Evolutionary conservation across 2,329 filamentous ascomycete genomes (phyloP).

Genomic region (Aspergillus terreus): DNA sequence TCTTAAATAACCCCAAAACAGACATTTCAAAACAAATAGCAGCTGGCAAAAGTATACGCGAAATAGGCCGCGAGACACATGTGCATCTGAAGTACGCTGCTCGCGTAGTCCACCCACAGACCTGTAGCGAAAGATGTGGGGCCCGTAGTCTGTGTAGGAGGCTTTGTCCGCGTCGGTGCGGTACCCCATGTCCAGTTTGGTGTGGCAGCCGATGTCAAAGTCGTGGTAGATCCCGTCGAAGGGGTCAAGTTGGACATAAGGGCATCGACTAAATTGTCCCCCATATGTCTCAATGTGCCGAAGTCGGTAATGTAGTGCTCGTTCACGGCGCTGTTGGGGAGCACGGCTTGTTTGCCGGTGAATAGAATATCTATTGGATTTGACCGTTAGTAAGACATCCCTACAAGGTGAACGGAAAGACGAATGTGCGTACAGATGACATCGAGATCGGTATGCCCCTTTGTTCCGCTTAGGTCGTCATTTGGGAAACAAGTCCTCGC

Average conservation of each 20-base stretch:
- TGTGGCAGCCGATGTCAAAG: neutral
- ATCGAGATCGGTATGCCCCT: slow-evolving; percentile 22
- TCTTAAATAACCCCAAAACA: too few species aligned
- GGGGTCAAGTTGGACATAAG: slow-evolving; percentile 18
- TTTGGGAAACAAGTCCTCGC: slow-evolving; percentile 30
- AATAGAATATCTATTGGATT: slow-evolving; percentile 25
- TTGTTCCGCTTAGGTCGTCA: slow-evolving; percentile 23
- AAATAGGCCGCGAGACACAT: too few species aligned
- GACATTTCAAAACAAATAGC: too few species aligned
- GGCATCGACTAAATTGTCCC: slow-evolving; percentile 20
- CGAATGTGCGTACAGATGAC: slow-evolving; percentile 24
- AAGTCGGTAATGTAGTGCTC: slow-evolving; percentile 26
- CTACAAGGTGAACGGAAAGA: too few species aligned
- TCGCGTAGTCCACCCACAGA: too few species aligned
- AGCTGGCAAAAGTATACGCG: too few species aligned
- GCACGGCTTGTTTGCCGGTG: slow-evolving; percentile 21
- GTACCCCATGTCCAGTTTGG: neutral
- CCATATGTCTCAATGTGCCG: slow-evolving; percentile 23
- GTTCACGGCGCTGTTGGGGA: slow-evolving; percentile 21
- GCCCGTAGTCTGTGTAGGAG: too few species aligned
- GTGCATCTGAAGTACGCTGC: too few species aligned
- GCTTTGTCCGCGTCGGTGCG: too few species aligned
- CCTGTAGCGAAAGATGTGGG: too few species aligned
- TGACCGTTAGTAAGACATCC: neutral
- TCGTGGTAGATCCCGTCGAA: neutral